Conservation (phyloP, 2,329 filamentous ascomycete species). For the Cladophialophora bantiana region DNA sequence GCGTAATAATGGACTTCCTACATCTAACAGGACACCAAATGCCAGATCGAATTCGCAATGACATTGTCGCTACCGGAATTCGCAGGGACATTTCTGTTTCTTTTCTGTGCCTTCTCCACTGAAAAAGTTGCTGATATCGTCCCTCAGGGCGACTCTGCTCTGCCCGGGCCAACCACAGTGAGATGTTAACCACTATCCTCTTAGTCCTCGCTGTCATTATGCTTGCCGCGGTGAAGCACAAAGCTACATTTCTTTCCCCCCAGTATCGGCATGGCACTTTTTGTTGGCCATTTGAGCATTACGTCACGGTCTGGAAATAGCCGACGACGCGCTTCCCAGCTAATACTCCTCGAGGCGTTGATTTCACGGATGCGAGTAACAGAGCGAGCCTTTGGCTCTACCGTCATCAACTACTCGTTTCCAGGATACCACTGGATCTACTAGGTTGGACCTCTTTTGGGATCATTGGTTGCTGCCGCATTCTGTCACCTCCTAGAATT, state of each 20-base stretch:
- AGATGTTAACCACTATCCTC: no score
- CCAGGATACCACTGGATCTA: constrained; percentile 59
- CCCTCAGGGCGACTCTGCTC: no score
- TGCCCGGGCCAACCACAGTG: no score
- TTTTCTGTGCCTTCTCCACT: no score
- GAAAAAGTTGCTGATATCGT: no score
- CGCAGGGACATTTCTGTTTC: no score
- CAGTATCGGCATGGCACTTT: constrained; percentile 74
- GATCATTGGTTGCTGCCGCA: constrained; percentile 54
- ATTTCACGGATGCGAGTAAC: constrained; percentile 56
- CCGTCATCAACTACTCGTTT: constrained; percentile 54
- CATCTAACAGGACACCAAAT: no score
- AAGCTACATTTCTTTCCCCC: constrained; percentile 73
- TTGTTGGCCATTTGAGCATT: constrained; percentile 63
- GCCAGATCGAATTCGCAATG: no score
- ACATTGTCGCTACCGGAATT: no score
- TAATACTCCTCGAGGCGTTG: constrained; percentile 47
- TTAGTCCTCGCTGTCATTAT: constrained; percentile 71
- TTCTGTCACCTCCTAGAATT: constrained; percentile 58
- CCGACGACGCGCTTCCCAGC: no score
- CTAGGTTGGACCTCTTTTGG: constrained; percentile 56
- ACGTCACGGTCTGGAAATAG: constrained; percentile 29
- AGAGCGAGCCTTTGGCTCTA: constrained; percentile 55
- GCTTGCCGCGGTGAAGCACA: constrained; percentile 75
- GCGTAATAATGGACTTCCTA: no score